phyloP scores from a whole-genome alignment of 1,284 basidiomycete species.

The Psilocybe mexicana region DNA sequence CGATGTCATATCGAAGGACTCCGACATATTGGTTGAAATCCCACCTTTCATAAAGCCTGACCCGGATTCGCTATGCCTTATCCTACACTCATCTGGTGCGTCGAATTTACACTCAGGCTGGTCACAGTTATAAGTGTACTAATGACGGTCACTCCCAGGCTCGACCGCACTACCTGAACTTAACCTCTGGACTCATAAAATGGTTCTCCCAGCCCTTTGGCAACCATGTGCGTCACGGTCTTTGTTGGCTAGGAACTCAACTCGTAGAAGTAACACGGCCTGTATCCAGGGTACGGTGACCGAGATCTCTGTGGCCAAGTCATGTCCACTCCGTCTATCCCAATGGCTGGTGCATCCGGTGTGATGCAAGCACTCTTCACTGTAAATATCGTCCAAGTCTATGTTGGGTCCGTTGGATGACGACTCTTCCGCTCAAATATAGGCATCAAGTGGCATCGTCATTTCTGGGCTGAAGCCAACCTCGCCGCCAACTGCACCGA shows the following conservation, averaged over 20 bases:
- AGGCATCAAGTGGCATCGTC: slow-evolving; percentile 3
- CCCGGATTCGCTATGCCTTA: background rate
- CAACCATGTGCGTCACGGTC: background rate
- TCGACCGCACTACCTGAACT: slow-evolving; percentile 3
- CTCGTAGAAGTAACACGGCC: background rate
- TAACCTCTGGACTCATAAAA: slow-evolving; percentile 1
- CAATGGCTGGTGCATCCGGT: slow-evolving; percentile 2
- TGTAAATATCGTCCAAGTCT: background rate
- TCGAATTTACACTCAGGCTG: background rate
- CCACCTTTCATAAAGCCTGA: background rate
- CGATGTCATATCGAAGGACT: background rate
- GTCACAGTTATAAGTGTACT: background rate
- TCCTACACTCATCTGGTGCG: slow-evolving; percentile 3
- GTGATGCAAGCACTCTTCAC: slow-evolving; percentile 3
- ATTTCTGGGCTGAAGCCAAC: slow-evolving; percentile 3
- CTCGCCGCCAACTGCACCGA: background rate
- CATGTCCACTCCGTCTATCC: slow-evolving; percentile 4
- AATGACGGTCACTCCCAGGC: background rate
- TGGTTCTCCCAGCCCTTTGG: slow-evolving; percentile 1
- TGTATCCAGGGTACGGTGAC: slow-evolving; percentile 3
- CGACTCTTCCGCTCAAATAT: background rate
- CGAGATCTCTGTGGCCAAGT: slow-evolving; percentile 5
- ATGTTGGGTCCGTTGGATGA: no score
- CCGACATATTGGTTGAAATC: background rate
- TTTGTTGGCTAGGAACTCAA: background rate